Base-by-base conservation (phyloP, 2,329 filamentous ascomycete species). In the Cordyceps tenuipes region DNA sequence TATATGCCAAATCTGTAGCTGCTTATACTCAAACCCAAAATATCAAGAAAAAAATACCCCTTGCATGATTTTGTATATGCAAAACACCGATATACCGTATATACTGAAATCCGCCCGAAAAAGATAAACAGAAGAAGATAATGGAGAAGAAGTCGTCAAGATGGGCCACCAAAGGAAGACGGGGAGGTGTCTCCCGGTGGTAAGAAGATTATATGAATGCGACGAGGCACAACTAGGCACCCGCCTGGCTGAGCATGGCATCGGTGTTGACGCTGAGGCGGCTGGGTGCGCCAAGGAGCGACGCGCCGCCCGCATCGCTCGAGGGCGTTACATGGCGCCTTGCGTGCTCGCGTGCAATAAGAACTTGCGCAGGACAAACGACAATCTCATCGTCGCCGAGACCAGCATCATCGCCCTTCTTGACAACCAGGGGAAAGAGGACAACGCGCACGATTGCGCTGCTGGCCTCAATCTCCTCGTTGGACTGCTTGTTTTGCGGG, bases 351-450 rank as follows among this genome's bases (percentile, higher is more conserved):
- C 76, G 71, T 66, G 88, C 88, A 48, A 97, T 84, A 62, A 97
- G 82, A 41, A 99, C 94, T 73, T 97, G 93, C 7, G 95, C 94
- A 10, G 93, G 93, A 70, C 89, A 96, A 49, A 99, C 91, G 51
- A 97, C 92, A 64, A 96, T 90, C 78, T 97, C 92, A 66, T 97
- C 91, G 59, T 97, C 91, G 59, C 92, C 93, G 57, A 88, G 82
- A 26, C 92, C 94, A 46, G 80, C 79, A 70, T 97, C 93, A 68
- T 96, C 90, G 57, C 92, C 93, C 77, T 94, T 95, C 77, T 96
- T 96, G 67, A 97, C 90, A 19, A 99, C 93, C 1, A 97, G 82
- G 10, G 95, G 95, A 79, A 99, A 99, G 46, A 99, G 83, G 2
- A 99, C 92, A 63, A 96, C 84, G 66, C 94, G 89, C 46, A 99